Base-by-base conservation (phyloP, 2,329 filamentous ascomycete genomes). In the Plectosphaerella plurivora region DNA sequence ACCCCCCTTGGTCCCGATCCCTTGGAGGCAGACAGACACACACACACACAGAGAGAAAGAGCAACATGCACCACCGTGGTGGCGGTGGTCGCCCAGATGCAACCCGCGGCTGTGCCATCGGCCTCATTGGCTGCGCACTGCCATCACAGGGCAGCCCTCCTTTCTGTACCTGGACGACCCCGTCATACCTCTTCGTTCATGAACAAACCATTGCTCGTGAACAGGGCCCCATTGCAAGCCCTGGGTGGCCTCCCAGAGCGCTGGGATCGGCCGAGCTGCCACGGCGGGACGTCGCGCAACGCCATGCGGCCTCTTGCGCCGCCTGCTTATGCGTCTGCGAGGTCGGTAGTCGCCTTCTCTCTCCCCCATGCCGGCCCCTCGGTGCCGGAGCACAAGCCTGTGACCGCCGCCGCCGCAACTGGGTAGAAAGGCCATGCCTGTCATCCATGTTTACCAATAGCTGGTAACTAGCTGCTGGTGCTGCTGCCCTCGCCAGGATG, bases 191-290 rank as follows among this genome's bases (percentile, higher is more conserved):
- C 36, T 41, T 49, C 47, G 47, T 41, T 49, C 47, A 49, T 41
- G 18, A 35, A 49, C 47, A 49, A 49, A 49, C 47, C 47, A 49
- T 41, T 49, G 20, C 24, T 36, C 35, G 33, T 39, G 35, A n/a
- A 41, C 20, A 22, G 18, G 37, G n/a, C 16, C n/a, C 35, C 47
- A 24, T 41, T 20, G 20, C 36, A 25, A 16, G 41, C 41, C 18
- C 5, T 8, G 41, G n/a, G 41, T 20, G 41, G 41, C n/a, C 41
- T 44, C 18, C 41, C 41, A 20, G 41, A 16, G 10, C n/a, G 7
- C 15, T 44, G 41, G 41, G 41, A 44, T 44, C 41, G 16, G 12
- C 37, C 41, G 41, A 44, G n/a, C 41, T 39, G 41, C 28, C 28
- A 8, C 18, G n/a, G 10, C 18, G 41, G 41, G 41, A 44, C 41